phyloP scores from a whole-genome alignment of 2,329 filamentous ascomycete genomes.

The Moelleriella libera region DNA sequence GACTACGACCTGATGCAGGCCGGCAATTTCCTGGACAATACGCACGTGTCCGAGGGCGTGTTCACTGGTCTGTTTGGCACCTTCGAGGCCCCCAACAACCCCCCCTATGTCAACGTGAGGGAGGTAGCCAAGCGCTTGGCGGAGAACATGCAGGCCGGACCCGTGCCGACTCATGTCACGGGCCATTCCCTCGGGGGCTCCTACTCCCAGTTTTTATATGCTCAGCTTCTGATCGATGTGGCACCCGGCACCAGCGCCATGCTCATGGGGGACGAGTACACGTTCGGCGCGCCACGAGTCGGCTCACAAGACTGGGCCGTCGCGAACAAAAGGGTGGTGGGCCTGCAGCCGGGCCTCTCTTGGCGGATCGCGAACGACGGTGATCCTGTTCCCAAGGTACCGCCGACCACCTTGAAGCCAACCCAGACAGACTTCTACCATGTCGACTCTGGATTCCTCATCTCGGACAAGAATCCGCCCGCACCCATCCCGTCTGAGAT shows the following conservation, averaged over 20 bases:
- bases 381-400: neutral
- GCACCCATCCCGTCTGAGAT: neutral
- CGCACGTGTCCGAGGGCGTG: neutral
- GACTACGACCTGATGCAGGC: neutral
- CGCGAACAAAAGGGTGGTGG: neutral
- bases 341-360: neutral
- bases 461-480: neutral
- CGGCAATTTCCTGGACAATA: neutral
- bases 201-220: neutral
- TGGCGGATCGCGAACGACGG: neutral
- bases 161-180: neutral
- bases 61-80: neutral
- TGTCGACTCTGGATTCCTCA: neutral
- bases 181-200: neutral
- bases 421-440: neutral
- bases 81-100: neutral
- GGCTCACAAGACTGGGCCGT: neutral
- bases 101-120: neutral
- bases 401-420: neutral
- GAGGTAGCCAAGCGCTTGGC: neutral
- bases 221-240: neutral
- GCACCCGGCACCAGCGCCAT: neutral
- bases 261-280: neutral
- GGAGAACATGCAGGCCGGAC: neutral
- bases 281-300: neutral